phyloP scores from a whole-genome alignment of 768 basidiomycete genomes.

The Coprinopsis sp. region DNA sequence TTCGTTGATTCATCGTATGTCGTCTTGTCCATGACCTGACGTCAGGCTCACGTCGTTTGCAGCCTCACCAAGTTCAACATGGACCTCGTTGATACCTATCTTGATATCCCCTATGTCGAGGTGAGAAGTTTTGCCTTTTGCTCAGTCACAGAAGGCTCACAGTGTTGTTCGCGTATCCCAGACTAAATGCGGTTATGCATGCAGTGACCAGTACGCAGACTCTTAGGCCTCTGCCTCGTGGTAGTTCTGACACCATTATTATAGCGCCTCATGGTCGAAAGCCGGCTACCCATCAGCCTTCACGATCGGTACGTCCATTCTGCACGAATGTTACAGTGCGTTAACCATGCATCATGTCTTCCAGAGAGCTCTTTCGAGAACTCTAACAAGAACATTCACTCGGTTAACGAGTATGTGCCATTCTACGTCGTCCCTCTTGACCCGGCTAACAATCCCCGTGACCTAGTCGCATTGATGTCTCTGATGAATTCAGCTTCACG shows the following conservation, averaged over 20 bases:
- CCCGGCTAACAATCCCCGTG: slow-evolving; percentile 14
- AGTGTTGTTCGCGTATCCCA: slow-evolving; percentile 21
- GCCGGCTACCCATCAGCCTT: slow-evolving; percentile 84
- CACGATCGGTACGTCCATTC: slow-evolving; percentile 60
- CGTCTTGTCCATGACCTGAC: background rate
- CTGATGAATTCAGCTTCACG: slow-evolving; percentile 82
- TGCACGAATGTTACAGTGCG: slow-evolving; percentile 11
- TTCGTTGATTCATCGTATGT: slow-evolving; percentile 62
- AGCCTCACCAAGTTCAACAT: slow-evolving; percentile 82
- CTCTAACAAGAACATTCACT: slow-evolving; percentile 83
- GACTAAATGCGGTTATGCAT: slow-evolving; percentile 92
- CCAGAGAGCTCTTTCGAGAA: slow-evolving; percentile 69
- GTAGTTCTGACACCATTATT: slow-evolving; percentile 21
- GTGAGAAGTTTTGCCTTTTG: slow-evolving; percentile 21
- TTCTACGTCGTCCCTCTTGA: slow-evolving; percentile 6
- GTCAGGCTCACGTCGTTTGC: slow-evolving; percentile 5
- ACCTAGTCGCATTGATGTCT: slow-evolving; percentile 84
- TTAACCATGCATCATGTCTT: slow-evolving; percentile 14
- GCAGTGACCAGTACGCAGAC: slow-evolving; percentile 76
- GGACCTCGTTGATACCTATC: slow-evolving; percentile 69
- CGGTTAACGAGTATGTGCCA: slow-evolving; percentile 65
- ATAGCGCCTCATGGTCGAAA: slow-evolving; percentile 74
- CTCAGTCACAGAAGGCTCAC: slow-evolving; percentile 7
- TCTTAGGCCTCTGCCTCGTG: slow-evolving; percentile 24
- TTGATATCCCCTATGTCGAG: slow-evolving; percentile 78